phyloP scores from a whole-genome alignment of 176 grass and related monocot species.

The Oryza brachyantha region DNA sequence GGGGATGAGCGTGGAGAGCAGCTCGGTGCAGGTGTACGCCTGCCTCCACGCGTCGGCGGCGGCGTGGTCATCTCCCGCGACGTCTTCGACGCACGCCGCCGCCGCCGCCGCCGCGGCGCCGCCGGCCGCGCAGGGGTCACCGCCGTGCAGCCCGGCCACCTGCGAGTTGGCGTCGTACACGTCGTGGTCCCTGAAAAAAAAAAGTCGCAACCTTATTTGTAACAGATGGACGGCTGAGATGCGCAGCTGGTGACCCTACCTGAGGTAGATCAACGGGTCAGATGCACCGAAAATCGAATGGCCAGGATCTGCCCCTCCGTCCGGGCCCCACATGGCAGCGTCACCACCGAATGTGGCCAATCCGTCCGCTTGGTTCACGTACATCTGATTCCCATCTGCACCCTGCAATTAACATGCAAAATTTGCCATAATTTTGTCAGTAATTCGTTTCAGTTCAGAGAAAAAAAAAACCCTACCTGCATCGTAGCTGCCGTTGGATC shows the following conservation, averaged over 20 bases:
- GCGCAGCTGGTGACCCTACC: not conserved
- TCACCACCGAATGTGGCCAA: conserved; percentile 42
- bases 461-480: not conserved
- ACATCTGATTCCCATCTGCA: conserved; percentile 5
- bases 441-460: not conserved
- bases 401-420: not conserved
- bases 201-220: not conserved
- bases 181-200: conserved; percentile 42
- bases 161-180: conserved; percentile 49
- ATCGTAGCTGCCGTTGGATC: conserved; percentile 4
- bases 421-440: not conserved
- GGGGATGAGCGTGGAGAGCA: conserved; percentile 60
- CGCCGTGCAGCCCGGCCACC: conserved; percentile 31
- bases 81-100: not conserved
- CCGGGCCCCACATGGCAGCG: conserved; percentile 47
- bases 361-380: conserved; percentile 16
- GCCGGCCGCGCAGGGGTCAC: conserved; percentile 26
- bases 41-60: conserved; percentile 44
- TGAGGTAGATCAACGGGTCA: conserved; percentile 57
- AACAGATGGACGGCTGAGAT: not conserved
- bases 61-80: not conserved
- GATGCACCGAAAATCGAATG: conserved; percentile 31
- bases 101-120: conserved; percentile 15
- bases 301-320: not conserved
- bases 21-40: conserved; percentile 46